These are phyloP conservation scores for Suillus placidus DNA, from an alignment of 768 basidiomycete genomes.

Conservation along the genomic window DNA sequence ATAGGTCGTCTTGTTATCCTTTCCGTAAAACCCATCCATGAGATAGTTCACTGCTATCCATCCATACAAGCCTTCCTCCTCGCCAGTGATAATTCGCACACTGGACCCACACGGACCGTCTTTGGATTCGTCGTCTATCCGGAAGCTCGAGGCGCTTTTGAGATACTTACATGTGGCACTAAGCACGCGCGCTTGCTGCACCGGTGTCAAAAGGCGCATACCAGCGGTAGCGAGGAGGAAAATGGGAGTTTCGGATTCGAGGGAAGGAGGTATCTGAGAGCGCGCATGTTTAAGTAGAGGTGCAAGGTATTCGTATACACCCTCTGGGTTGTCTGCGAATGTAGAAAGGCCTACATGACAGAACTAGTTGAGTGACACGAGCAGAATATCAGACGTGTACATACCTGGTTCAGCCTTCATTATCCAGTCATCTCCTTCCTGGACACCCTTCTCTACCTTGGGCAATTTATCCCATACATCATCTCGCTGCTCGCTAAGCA, in stretches of 20 bases:
- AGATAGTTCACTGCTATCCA: constrained; percentile 99
- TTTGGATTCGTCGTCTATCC: constrained; percentile 63
- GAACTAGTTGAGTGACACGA: neutral
- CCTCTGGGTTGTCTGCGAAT: constrained; percentile 67
- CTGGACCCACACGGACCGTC: constrained; percentile 89
- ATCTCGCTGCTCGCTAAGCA: constrained; percentile 54
- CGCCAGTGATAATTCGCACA: constrained; percentile 93
- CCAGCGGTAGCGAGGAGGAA: constrained; percentile 97
- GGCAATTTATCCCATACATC: constrained; percentile 63
- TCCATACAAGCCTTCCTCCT: constrained; percentile 97
- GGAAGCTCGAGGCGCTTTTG: constrained; percentile 73
- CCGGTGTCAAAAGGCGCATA: constrained; percentile 82
- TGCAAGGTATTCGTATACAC: constrained; percentile 72
- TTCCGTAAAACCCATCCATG: constrained; percentile 87
- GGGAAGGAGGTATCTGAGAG: constrained; percentile 81
- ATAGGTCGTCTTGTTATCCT: constrained; percentile 75
- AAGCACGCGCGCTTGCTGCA: constrained; percentile 74
- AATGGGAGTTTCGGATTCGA: constrained; percentile 82
- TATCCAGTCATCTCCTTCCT: constrained; percentile 81
- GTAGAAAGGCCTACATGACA: constrained; percentile 79
- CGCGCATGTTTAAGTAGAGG: constrained; percentile 86
- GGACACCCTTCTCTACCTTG: constrained; percentile 90
- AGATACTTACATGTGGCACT: constrained; percentile 78
- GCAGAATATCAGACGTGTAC: constrained; percentile 31
- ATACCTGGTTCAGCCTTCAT: constrained; percentile 91